Evolutionary conservation across 495 filamentous ascomycete species (phyloP).

Genomic region (Poronia punctata): DNA sequence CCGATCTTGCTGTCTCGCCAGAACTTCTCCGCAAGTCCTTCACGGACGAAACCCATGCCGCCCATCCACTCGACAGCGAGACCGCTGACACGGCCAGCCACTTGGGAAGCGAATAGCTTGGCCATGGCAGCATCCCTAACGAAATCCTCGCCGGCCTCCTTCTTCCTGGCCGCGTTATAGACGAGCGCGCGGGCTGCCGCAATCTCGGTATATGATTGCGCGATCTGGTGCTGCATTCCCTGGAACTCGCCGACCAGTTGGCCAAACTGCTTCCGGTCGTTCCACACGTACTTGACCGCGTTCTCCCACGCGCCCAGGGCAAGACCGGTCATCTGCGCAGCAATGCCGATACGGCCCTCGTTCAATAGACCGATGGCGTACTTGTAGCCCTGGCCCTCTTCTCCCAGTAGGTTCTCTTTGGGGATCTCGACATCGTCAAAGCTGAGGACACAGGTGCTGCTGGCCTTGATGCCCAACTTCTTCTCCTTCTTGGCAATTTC

Average conservation of each 20-base stretch:
- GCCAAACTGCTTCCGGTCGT: conserved; percentile 96
- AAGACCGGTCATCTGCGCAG: conserved; percentile 97
- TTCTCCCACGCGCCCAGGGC: conserved; percentile 95
- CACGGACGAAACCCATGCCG: conserved; percentile 91
- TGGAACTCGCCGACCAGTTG: conserved; percentile 91
- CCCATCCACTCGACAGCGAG: conserved; percentile 98
- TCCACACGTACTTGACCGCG: conserved; percentile 86
- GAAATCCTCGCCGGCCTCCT: conserved; percentile 94
- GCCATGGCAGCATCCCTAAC: conserved; percentile 97
- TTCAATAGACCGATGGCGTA: conserved; percentile 95
- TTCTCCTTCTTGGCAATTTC: conserved; percentile 98
- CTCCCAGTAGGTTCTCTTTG: conserved; percentile 80
- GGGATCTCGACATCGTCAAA: conserved; percentile 94
- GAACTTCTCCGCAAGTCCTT: conserved; percentile 97
- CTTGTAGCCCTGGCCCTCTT: conserved; percentile 91
- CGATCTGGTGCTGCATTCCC: conserved; percentile 98
- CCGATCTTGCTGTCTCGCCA: conserved; percentile 98
- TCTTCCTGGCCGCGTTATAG: conserved; percentile 94
- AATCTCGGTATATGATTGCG: conserved; percentile 92
- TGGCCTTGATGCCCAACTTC: conserved; percentile 94
- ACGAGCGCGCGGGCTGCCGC: conserved; percentile 84
- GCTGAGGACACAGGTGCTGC: conserved; percentile 92
- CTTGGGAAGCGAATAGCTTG: conserved; percentile 90
- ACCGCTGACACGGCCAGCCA: conserved; percentile 80
- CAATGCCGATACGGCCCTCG: conserved; percentile 96